These are phyloP conservation scores for Xylaria digitata DNA, from an alignment of 2,329 filamentous ascomycete species.

Conservation along the genomic window DNA sequence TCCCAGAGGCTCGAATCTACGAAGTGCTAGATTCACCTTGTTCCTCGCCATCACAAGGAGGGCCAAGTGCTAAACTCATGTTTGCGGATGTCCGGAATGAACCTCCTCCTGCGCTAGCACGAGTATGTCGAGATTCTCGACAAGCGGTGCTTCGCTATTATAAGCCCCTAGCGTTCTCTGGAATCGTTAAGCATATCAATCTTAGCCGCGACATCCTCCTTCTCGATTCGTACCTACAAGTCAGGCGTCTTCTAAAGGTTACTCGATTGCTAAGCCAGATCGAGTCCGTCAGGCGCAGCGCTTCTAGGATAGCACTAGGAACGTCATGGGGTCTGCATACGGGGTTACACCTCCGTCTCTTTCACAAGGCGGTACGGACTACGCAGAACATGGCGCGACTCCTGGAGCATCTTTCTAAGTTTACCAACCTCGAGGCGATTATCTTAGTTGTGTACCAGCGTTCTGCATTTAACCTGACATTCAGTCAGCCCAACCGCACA, in stretches of 20 bases:
- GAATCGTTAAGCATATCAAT: conserved; percentile 61
- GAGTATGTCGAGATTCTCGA: conserved; percentile 59
- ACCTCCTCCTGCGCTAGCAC: conserved; percentile 57
- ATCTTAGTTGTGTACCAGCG: conserved; percentile 61
- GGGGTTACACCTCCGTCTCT: conserved; percentile 59
- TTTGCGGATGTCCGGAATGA: conserved; percentile 60
- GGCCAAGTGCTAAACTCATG: conserved; percentile 57
- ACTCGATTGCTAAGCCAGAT: conserved; percentile 60
- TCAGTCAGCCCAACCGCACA: conserved; percentile 37
- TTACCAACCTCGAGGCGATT: conserved; percentile 55
- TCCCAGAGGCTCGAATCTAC: conserved; percentile 59
- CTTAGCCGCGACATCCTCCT: conserved; percentile 59
- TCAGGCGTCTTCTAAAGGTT: conserved; percentile 59
- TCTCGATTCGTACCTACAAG: conserved; percentile 61
- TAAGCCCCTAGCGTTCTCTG: conserved; percentile 57
- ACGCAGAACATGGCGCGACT: conserved; percentile 56
- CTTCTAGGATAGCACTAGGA: conserved; percentile 57
- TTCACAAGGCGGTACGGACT: conserved; percentile 57
- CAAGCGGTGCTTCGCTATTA: conserved; percentile 57
- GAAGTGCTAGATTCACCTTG: conserved; percentile 60
- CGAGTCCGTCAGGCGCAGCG: conserved; percentile 56
- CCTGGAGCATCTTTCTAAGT: conserved; percentile 55
- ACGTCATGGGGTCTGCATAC: conserved; percentile 60
- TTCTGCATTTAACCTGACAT: conserved; percentile 56
- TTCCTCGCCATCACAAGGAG: conserved; percentile 53